phyloP scores from a whole-genome alignment of 2,329 filamentous ascomycete species.

The Annulohypoxylon truncatum region DNA sequence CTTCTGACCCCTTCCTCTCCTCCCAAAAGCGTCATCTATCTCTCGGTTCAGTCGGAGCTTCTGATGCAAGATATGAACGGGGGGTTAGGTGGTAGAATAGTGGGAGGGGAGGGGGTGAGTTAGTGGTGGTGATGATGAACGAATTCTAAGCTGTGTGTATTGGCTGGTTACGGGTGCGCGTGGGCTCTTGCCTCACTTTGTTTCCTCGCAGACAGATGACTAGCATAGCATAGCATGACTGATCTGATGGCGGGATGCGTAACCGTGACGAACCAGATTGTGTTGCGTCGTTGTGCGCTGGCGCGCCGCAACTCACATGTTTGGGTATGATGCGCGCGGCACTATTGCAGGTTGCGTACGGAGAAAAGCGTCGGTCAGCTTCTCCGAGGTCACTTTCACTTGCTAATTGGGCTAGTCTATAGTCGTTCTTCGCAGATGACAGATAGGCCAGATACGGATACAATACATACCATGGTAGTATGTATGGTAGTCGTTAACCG shows the following conservation, averaged over 20 bases:
- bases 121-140: not conserved
- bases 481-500: slow-evolving; percentile 27
- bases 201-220: slow-evolving; percentile 32
- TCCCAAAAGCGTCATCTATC: slow-evolving; percentile 14
- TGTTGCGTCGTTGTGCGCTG: slow-evolving; percentile 23
- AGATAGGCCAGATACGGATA: slow-evolving; percentile 31
- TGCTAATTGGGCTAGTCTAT: slow-evolving; percentile 33
- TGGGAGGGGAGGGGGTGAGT: not conserved
- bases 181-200: slow-evolving; percentile 3
- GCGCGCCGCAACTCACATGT: slow-evolving; percentile 35
- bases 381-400: slow-evolving; percentile 30
- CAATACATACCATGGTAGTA: slow-evolving; percentile 15
- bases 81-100: not conserved
- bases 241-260: slow-evolving; percentile 35
- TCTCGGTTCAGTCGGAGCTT: slow-evolving; percentile 27
- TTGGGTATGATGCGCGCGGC: slow-evolving; percentile 34
- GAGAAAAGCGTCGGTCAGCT: slow-evolving; percentile 35
- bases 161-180: not conserved
- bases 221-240: slow-evolving; percentile 24
- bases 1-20: not conserved
- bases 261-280: slow-evolving; percentile 35
- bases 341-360: slow-evolving; percentile 27
- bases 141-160: not conserved
- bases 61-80: slow-evolving; percentile 22
- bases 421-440: slow-evolving; percentile 13